Evolutionary conservation across 1,139 yeast genomes (phyloP).

Genomic region (Suhomyces guaymorum): DNA sequence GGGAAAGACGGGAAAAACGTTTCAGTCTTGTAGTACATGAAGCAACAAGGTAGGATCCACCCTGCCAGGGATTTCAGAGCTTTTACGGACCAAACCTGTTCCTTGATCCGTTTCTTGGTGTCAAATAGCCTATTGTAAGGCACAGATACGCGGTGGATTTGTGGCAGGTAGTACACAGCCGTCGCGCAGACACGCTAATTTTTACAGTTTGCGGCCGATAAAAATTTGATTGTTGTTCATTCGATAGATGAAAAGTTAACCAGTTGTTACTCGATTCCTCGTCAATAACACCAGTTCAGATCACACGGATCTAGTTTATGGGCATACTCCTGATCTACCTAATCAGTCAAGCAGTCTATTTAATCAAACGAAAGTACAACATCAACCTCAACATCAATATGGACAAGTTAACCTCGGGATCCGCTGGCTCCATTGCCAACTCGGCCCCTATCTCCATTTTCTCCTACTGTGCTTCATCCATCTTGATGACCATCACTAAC

Average conservation of each 20-base stretch:
- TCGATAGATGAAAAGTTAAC: constrained; percentile 1
- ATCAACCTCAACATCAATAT: constrained; percentile 17
- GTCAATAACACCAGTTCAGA: neutral
- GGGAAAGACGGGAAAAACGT: no score
- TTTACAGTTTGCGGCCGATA: constrained; percentile 8
- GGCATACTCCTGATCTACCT: constrained; percentile 46
- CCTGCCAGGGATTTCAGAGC: no score
- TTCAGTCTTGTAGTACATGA: no score
- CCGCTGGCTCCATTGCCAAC: constrained; percentile 55
- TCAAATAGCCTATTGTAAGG: no score
- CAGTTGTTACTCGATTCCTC: constrained; percentile 3
- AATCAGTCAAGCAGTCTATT: constrained; percentile 38
- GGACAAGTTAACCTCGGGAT: constrained; percentile 36
- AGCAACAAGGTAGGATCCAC: no score
- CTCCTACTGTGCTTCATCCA: constrained; percentile 88
- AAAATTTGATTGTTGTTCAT: constrained; percentile 13
- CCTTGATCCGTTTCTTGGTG: no score
- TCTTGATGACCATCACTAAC: constrained; percentile 97
- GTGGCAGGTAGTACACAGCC: no score
- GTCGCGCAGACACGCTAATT: constrained; percentile 3
- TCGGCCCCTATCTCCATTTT: constrained; percentile 84
- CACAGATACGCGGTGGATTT: no score
- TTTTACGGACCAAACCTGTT: no score
- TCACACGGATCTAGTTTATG: constrained; percentile 28
- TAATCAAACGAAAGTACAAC: constrained; percentile 26